Evolutionary conservation across 129 eudicot genomes (phyloP).

Genomic region (Flaveria ramosissima): DNA sequence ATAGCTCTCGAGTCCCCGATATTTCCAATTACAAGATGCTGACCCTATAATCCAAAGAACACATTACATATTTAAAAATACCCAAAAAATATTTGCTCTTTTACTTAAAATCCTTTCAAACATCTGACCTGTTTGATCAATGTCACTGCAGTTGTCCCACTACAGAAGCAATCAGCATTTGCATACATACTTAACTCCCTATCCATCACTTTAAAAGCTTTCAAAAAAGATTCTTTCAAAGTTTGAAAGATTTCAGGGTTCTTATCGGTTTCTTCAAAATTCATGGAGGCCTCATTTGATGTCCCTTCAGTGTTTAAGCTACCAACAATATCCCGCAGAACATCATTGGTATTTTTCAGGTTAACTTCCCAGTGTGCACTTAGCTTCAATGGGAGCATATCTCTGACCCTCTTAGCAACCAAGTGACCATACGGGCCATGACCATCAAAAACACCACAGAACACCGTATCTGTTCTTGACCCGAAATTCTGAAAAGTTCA

Average conservation of each 20-base stretch:
- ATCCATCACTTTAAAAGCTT: constrained; percentile 86
- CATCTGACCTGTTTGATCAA: constrained; percentile 72
- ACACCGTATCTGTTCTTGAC: constrained; percentile 79
- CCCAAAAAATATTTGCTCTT: constrained; percentile 6
- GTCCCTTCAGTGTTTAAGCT: constrained; percentile 62
- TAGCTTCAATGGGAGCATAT: constrained; percentile 82
- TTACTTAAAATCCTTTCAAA: constrained; percentile 6
- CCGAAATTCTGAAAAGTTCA: constrained; percentile 69
- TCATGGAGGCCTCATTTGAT: constrained; percentile 45
- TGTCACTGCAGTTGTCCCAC: constrained; percentile 97
- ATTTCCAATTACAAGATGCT: constrained; percentile 77
- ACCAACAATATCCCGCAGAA: constrained; percentile 54
- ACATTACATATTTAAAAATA: neutral
- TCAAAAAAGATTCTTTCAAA: constrained; percentile 70
- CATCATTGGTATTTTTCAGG: constrained; percentile 55
- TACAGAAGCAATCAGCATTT: constrained; percentile 76
- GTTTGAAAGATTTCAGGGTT: constrained; percentile 63
- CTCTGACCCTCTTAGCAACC: constrained; percentile 90
- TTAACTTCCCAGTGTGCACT: constrained; percentile 87
- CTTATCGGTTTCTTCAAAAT: constrained; percentile 53
- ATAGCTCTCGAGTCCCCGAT: constrained; percentile 84
- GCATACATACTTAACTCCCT: constrained; percentile 70
- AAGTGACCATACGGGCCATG: constrained; percentile 92
- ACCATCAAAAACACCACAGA: constrained; percentile 94
- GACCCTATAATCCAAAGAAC: constrained; percentile 47